Evolutionary conservation across 305 asterid species (phyloP), one percentile per base, ranked within the genome.

Genomic region (Fraxinus nigra): DNA sequence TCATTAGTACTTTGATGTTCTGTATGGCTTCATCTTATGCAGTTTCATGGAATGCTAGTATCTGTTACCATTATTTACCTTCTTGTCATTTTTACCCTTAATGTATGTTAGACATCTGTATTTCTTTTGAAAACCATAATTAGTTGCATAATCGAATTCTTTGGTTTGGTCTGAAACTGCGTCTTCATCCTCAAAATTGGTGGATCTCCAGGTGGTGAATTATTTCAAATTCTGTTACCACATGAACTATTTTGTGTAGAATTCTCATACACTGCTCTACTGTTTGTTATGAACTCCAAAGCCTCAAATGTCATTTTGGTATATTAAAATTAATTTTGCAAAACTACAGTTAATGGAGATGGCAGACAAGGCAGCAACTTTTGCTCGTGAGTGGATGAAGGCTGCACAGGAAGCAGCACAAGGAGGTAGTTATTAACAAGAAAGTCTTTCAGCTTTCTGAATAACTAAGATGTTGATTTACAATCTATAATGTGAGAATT

Each of bases 351-450:
- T 94, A 79, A 89, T 89, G 89, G 98, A 92, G 88, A 89, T 87
- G 96, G 85, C 89, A 74, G 86, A 82, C 20, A 88, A 80, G 72
- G 92, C 98, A 3, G 96, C 98, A 33, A 88, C 79, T 75, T 88
- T 87, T 82, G 97, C 98, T 78, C 85, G 85, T 72, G 89, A 90
- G 73, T 97, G 98, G 98, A 85, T 97, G 80, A 90, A 85, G 82
- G 87, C 81, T 1, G 99, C 98, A 80, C 94, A 90, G 85, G 94
- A 90, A 81, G 96, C 93, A 13, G 94, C 97, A 11, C 92, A 85
- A 79, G 97, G 96, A 91, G 98, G 98, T 97, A 85, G 46, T 22
- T 34, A 56, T 76, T 10, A 51, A 43, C 75, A 34, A 10, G 51
- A 38, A 13, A 13, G 11, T 46, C 26, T 72, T 34, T 59, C n/a